Percentiles rank a stretch among this genome's conserved stretches.
Evolutionary conservation across 2,329 filamentous ascomycete species (phyloP).

Genomic region (Tetracladium maxilliforme): DNA sequence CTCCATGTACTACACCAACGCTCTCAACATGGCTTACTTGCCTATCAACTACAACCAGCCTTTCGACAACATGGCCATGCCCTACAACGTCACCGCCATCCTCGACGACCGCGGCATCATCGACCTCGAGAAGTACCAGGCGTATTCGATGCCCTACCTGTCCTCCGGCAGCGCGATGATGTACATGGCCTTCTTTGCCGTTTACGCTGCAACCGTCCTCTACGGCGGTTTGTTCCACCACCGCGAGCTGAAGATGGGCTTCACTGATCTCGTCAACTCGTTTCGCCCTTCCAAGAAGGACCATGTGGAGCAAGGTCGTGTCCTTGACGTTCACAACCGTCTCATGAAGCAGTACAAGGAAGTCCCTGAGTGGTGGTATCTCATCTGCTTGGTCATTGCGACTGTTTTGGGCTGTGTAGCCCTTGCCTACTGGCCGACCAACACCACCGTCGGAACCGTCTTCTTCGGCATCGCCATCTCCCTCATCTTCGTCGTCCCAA

Average conservation of each 20-base stretch:
- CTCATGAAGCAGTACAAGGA: constrained; percentile 27
- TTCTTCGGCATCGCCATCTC: constrained; percentile 49
- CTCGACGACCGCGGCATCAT: constrained; percentile 30
- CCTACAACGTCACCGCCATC: constrained; percentile 24
- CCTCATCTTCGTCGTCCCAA: constrained; percentile 46
- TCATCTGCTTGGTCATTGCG: constrained; percentile 22
- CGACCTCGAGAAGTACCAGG: constrained; percentile 15
- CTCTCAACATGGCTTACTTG: constrained; percentile 18
- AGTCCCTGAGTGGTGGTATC: constrained; percentile 27
- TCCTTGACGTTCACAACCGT: constrained; percentile 22
- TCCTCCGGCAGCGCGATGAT: not conserved
- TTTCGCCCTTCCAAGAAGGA: constrained; percentile 23
- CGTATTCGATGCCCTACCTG: constrained; percentile 1
- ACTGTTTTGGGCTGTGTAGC: constrained; percentile 28
- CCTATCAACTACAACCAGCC: constrained; percentile 18
- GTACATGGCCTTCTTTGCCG: constrained; percentile 1
- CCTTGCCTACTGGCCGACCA: constrained; percentile 9
- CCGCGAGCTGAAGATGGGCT: too few species aligned
- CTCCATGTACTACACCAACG: constrained; percentile 19
- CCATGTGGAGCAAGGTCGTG: constrained; percentile 12
- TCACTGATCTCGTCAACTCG: constrained; percentile 5
- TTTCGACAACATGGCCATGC: constrained; percentile 18
- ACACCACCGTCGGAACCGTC: constrained; percentile 41
- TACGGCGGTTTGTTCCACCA: not conserved
- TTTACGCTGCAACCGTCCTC: not conserved